Evolutionary conservation across 371 early-diverging fungal genomes (phyloP).

Genomic region (Apophysomyces sp.): DNA sequence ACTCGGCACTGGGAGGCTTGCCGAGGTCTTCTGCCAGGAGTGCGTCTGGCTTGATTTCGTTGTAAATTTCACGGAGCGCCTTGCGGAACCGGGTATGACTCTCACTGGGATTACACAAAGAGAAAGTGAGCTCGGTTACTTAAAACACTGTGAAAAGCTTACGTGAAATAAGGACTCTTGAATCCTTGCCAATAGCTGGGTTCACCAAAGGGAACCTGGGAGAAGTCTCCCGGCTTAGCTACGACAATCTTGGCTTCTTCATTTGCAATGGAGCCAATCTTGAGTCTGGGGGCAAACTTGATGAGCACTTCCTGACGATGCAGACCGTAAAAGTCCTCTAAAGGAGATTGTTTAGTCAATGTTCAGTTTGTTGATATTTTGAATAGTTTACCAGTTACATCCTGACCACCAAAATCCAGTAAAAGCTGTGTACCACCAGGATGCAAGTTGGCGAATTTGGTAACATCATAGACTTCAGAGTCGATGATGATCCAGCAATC

Average conservation of each 20-base stretch:
- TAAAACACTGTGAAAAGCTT: neutral
- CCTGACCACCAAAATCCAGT: conserved; percentile 69
- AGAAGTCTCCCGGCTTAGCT: conserved; percentile 38
- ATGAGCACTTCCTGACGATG: conserved; percentile 68
- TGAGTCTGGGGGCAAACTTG: conserved; percentile 35
- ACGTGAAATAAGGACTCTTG: conserved; percentile 56
- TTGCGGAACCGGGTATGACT: conserved; percentile 52
- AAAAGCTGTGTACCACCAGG: conserved; percentile 86
- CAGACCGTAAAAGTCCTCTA: conserved; percentile 61
- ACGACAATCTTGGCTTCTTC: conserved; percentile 31
- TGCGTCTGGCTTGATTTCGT: conserved; percentile 43
- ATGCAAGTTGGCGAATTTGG: conserved; percentile 83
- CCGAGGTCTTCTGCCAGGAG: conserved; percentile 40
- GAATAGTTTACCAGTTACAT: conserved; percentile 63
- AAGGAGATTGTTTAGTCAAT: neutral
- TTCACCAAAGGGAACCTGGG: conserved; percentile 61
- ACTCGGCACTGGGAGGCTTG: conserved; percentile 44
- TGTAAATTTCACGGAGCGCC: conserved; percentile 36
- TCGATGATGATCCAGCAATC: conserved; percentile 91
- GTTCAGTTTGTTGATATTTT: neutral
- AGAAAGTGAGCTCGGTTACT: neutral
- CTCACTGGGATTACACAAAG: conserved; percentile 21
- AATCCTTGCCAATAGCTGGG: conserved; percentile 48
- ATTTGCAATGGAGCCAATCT: conserved; percentile 49
- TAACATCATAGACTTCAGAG: conserved; percentile 88